Percentiles rank a stretch among this genome's conserved stretches.
phyloP scores from a whole-genome alignment of 164 flowering plant species.

The Piper longum region DNA sequence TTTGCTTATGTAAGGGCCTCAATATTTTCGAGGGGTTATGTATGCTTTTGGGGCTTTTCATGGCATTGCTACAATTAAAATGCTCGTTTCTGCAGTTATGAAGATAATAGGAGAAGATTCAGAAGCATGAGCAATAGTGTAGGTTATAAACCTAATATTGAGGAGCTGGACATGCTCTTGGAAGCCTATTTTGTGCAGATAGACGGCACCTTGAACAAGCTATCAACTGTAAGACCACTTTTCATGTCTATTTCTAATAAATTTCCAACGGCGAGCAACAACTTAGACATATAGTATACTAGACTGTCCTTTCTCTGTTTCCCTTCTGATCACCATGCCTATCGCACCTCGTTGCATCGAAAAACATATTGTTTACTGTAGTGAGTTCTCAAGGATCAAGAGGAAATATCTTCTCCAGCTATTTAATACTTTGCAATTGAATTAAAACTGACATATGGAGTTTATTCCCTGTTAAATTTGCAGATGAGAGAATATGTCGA shows the following conservation, averaged over 20 bases:
- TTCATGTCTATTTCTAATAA: no score
- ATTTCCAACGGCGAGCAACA: no score
- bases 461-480: background rate
- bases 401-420: no score
- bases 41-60: no score
- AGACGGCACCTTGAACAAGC: constrained; percentile 34
- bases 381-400: no score
- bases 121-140: constrained; percentile 8
- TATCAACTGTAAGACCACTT: constrained; percentile 23
- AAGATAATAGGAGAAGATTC: constrained; percentile 14
- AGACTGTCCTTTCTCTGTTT: no score
- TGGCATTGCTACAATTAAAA: background rate
- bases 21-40: no score
- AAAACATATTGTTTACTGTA: no score
- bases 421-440: background rate
- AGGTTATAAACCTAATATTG: constrained; percentile 24
- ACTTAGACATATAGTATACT: no score
- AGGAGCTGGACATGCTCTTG: constrained; percentile 41
- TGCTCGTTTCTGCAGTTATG: constrained; percentile 10
- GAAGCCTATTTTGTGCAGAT: constrained; percentile 44
- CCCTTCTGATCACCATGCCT: no score
- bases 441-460: background rate
- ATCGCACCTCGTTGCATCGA: no score
- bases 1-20: no score
- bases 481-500: constrained; percentile 36